Base-by-base conservation (phyloP, 306 rosid species). In the Spatholobus suberectus region DNA sequence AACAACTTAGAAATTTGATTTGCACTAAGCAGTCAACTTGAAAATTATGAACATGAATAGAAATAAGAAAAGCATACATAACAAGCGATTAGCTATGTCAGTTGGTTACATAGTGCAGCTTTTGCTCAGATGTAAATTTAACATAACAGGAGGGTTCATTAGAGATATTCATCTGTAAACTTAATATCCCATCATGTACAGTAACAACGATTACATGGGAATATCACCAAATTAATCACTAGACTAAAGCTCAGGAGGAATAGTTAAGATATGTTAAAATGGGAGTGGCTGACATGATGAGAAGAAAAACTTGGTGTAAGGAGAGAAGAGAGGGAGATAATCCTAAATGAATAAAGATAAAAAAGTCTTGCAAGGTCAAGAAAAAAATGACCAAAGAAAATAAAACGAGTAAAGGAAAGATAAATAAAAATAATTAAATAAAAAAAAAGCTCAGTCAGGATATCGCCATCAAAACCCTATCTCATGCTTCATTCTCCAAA, bases 301-400 rank as follows among this genome's bases (percentile, higher is more conserved):
- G 0, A 1, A 17, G 0, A 6, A 1, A 57, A 11, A 15, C 0
- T 0, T 0, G 0, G 12, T 0, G 0, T 0, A 21, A 1, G 6
- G 10, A 77, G 0, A 8, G 1, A 24, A 20, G 2, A 7, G 0
- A 47, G 0, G 0, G 0, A 0, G 0, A 2, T 0, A 0, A 14
- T 2, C 1, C 8, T 1, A 1, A 5, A 0, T 0, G 0, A 6
- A 10, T 0, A 78, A 51, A 3, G 27, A 4, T 0, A 0, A 38
- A 47, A 86, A 91, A 91, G 97, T 6, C 97, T 89, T 93, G 96
- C 97, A 93, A 93, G 96, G 87, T 93, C 96, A 93, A 93, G 96
- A 93, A 93, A 91, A 77, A n/a, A n/a, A 23, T 0, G 0, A 40
- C n/a, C n/a, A 24, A 3, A n/a, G n/a, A 37, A 0, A 5, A 13